Percentiles rank a stretch among this genome's conserved stretches.
Evolutionary conservation across 495 filamentous ascomycete genomes (phyloP).

Genomic region (Neurospora hispaniola): DNA sequence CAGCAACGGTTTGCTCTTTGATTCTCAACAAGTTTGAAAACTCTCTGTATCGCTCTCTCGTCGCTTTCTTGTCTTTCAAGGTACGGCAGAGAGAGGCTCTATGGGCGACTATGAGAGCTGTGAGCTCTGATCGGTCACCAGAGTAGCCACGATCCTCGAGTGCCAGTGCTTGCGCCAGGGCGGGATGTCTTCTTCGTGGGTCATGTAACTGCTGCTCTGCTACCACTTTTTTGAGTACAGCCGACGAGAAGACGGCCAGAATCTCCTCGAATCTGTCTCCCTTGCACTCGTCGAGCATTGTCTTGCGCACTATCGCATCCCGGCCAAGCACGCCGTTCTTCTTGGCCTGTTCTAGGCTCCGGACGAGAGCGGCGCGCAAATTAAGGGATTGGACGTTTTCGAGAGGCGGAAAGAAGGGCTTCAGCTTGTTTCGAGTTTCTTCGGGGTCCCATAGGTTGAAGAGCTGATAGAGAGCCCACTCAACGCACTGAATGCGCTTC

Average conservation of each 20-base stretch:
- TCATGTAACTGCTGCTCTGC: slow-evolving; percentile 30
- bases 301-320: slow-evolving; percentile 70
- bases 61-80: slow-evolving; percentile 45
- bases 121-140: slow-evolving; percentile 47
- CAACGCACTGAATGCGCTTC: slow-evolving; percentile 63
- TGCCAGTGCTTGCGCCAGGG: slow-evolving; percentile 50
- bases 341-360: slow-evolving; percentile 68
- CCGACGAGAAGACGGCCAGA: slow-evolving; percentile 65
- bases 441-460: slow-evolving; percentile 73
- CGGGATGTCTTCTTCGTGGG: slow-evolving; percentile 19
- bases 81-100: slow-evolving; percentile 47
- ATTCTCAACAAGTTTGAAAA: slow-evolving; percentile 49
- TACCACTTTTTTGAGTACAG: slow-evolving; percentile 61
- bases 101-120: slow-evolving; percentile 63
- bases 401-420: slow-evolving; percentile 78
- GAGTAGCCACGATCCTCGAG: slow-evolving; percentile 48
- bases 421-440: slow-evolving; percentile 68
- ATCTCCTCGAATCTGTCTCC: slow-evolving; percentile 74
- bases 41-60: slow-evolving; percentile 37
- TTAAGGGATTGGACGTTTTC: slow-evolving; percentile 83
- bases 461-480: slow-evolving; percentile 77
- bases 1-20: slow-evolving; percentile 31
- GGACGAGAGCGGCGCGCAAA: slow-evolving; percentile 73
- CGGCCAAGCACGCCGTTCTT: slow-evolving; percentile 73
- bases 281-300: slow-evolving; percentile 86